These are phyloP conservation scores for Sporothrix brasiliensis DNA, from an alignment of 2,329 filamentous ascomycete species.

Conservation along the genomic window DNA sequence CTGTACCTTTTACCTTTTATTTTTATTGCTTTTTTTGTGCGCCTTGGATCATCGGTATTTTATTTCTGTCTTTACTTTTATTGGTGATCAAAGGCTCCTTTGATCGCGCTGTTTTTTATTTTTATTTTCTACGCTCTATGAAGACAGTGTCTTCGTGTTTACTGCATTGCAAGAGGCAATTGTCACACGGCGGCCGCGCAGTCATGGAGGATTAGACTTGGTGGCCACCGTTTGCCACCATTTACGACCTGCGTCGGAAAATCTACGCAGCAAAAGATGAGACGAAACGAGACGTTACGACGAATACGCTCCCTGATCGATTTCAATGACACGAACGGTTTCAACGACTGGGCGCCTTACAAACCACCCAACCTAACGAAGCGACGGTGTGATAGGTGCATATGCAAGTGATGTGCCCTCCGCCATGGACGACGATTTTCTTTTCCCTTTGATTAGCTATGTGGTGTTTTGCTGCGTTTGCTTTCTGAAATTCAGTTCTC, in stretches of 20 bases:
- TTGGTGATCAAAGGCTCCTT: not conserved
- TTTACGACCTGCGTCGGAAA: not conserved
- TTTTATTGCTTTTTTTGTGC: not conserved
- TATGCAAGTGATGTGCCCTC: slow-evolving; percentile 10
- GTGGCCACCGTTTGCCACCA: not conserved
- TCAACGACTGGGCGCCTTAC: slow-evolving; percentile 34
- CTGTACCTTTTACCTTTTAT: slow-evolving; percentile 19
- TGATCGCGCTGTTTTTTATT: not conserved
- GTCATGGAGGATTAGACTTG: slow-evolving; percentile 14
- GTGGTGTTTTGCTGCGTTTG: slow-evolving; percentile 17
- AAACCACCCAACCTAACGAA: slow-evolving; percentile 16
- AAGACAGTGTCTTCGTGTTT: slow-evolving; percentile 2
- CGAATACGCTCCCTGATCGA: slow-evolving; percentile 22
- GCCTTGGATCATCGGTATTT: slow-evolving; percentile 4
- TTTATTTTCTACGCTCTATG: not conserved
- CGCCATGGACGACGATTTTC: slow-evolving; percentile 10
- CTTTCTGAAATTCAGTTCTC: slow-evolving; percentile 18
- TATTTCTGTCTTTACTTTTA: not conserved
- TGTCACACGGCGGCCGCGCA: not conserved
- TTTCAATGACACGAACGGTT: slow-evolving; percentile 29
- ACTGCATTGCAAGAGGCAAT: not conserved
- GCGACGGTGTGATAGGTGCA: not conserved
- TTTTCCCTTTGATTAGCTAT: slow-evolving; percentile 8
- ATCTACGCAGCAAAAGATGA: not conserved
- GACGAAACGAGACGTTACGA: slow-evolving; percentile 31